phyloP scores from a whole-genome alignment of 2,329 filamentous ascomycete species.

The Nemania bipapillata region DNA sequence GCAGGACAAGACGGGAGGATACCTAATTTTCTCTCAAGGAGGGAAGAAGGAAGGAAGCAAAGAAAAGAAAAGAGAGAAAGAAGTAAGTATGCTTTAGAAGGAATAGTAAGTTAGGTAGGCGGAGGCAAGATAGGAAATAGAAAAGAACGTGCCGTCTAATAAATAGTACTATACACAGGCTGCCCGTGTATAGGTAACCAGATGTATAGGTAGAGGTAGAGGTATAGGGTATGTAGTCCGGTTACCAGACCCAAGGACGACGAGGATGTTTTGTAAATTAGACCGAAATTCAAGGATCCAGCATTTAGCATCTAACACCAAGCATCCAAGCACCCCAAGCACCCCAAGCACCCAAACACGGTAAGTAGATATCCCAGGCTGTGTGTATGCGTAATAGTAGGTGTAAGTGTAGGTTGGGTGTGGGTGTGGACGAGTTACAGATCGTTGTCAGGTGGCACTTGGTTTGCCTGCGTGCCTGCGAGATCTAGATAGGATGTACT shows the following conservation, averaged over 20 bases:
- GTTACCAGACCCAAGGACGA: slow-evolving; percentile 11
- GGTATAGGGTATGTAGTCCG: neutral
- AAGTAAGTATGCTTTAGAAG: neutral
- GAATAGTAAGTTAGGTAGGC: neutral
- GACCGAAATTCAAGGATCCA: slow-evolving; percentile 32
- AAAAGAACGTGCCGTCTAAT: slow-evolving; percentile 21
- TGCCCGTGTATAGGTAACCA: slow-evolving; percentile 14
- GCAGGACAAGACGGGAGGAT: neutral
- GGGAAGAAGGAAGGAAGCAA: neutral
- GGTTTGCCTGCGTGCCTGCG: slow-evolving; percentile 18
- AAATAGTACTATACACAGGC: slow-evolving; percentile 1
- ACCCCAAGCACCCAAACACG: slow-evolving; percentile 23
- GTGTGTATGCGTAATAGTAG: neutral
- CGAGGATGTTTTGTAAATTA: slow-evolving; percentile 33
- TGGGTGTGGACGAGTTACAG: slow-evolving; percentile 22
- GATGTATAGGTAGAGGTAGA: neutral
- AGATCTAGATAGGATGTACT: slow-evolving; percentile 19
- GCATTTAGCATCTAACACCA: slow-evolving; percentile 21
- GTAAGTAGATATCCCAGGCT: slow-evolving; percentile 27
- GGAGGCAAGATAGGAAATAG: neutral
- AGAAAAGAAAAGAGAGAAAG: slow-evolving; percentile 12
- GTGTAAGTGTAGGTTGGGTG: neutral
- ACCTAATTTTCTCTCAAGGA: too few species aligned
- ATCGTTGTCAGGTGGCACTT: slow-evolving; percentile 31
- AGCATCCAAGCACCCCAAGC: neutral